Base-by-base conservation (phyloP, 352 stramenopile genomes). In the Globisporangium megalacanthum region DNA sequence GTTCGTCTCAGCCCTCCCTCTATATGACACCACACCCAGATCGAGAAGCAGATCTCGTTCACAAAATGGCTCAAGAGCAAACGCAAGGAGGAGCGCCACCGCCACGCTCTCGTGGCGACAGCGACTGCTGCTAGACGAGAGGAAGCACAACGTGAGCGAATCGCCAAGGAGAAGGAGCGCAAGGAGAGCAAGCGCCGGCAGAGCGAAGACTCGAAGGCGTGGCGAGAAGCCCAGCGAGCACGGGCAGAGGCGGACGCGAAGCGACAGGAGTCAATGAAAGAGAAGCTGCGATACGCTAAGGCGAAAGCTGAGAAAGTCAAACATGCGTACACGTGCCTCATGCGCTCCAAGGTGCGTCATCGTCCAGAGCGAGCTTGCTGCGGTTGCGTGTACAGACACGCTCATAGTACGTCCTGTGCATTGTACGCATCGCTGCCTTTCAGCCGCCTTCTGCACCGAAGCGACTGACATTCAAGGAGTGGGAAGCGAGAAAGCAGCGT, bases 41-140 rank as follows among this genome's bases (percentile, higher is more conserved):
- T 87, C 29, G 63, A 68, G 31, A 75, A 76, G 42, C 56, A 69
- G 11, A 73, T 83, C 37, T 58, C 77, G 29, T 85, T 78, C 22
- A 14, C 48, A 4, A 57, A 63, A 9, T 90, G 80, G 80, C 49
- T 88, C 19, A 66, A 68, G 35, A 44, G 68, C 35, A 84, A 76
- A 52, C 58, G 25, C 22, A 49, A 25, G 6, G 45, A 45, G 3
- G 55, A 68, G 25, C 46, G 46, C 9, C 36, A 17, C 4, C 41
- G 50, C 1, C 39, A 42, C 10, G 39, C n/a, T 0, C 11, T 6
- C 10, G 11, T 53, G 9, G 33, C 45, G 0, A 29, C 53, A 35
- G 29, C 7, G 10, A 22, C 46, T 7, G 48, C 20, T 1, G 22
- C 31, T 46, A 61, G 70, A 42, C 73, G 68, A 19, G 60, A 70